Evolutionary conservation across 768 basidiomycete genomes (phyloP), one percentile per base, ranked within the genome.

Genomic region (Termitomyces sp.): DNA sequence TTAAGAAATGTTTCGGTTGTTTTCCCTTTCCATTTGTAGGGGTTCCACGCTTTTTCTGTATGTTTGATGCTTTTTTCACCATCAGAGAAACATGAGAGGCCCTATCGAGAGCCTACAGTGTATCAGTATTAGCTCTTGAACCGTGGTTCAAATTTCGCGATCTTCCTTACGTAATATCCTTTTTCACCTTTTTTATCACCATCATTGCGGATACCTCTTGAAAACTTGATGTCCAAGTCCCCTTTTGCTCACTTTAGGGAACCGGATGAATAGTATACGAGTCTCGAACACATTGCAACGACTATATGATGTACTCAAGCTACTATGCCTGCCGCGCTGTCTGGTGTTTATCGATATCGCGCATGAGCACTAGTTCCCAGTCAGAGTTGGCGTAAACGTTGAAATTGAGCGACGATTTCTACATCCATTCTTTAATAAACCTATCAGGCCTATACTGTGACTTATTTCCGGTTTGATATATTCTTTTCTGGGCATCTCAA

Each of bases 1-100:
- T 54, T 35, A 58, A 37, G 42, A 61, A 61, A 14, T 49, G 51
- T 45, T 60, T 60, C 2, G 43, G 42, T 43, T 51, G 54, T 19
- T 58, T 61, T 45, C 56, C 59, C 30, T 52, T 57, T 19, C 54
- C 50, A 16, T 9, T 40, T 16, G 25, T 27, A n/a, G 23, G 32
- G 11, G 42, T 23, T 27, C 5, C 17, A 6, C 21, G 43, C 23
- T 45, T 37, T 12, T 41, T 52, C 17, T 52, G 41, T 43, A 12
- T 28, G 12, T 23, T 11, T 28, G 44, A 19, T 9, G 16, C 25
- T 34, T 27, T 27, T 1, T 51, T 54, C 35, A 40, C 52, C 59
- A 60, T 59, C 19, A 32, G 23, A 41, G 17, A 21, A 6, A 12
- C 59, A 55, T 57, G 19, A 32, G 49, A 39, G 32, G 14, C 32